Conservation (phyloP, 148 eudicot genomes). For the Rhododendron williamsianum region DNA sequence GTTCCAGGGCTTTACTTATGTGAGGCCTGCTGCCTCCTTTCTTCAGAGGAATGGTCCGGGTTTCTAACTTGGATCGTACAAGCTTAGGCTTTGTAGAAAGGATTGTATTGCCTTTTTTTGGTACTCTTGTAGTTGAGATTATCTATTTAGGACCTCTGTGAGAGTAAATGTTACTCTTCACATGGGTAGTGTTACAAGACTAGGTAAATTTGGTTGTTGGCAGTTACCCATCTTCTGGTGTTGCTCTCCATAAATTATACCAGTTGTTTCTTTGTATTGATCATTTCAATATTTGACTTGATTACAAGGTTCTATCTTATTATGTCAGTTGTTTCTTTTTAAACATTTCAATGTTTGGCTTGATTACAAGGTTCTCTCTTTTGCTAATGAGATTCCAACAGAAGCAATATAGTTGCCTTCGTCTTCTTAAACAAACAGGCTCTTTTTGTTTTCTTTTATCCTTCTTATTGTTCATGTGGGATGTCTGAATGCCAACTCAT, state of each 20-base stretch:
- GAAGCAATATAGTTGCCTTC: neutral
- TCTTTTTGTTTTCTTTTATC: neutral
- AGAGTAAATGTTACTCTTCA: neutral
- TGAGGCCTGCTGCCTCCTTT: conserved; percentile 7
- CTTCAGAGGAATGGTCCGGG: neutral
- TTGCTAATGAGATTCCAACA: neutral
- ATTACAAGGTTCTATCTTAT: neutral
- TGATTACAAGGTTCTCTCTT: neutral
- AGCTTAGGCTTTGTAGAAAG: neutral
- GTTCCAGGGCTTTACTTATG: conserved; percentile 26
- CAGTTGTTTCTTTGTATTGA: neutral
- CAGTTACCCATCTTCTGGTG: neutral
- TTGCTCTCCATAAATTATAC: neutral
- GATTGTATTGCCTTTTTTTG: neutral
- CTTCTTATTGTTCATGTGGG: neutral
- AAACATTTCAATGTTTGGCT: neutral
- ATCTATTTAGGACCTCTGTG: neutral
- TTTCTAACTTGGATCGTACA: neutral
- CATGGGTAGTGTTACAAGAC: neutral
- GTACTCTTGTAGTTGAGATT: neutral
- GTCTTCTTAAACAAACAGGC: neutral
- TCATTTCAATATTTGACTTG: neutral
- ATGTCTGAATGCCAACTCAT: too few relatives aligned
- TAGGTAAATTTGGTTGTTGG: neutral
- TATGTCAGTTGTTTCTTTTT: neutral